phyloP scores from a whole-genome alignment of 1,284 basidiomycete species.

The Phylloboletellus chloephorus region DNA sequence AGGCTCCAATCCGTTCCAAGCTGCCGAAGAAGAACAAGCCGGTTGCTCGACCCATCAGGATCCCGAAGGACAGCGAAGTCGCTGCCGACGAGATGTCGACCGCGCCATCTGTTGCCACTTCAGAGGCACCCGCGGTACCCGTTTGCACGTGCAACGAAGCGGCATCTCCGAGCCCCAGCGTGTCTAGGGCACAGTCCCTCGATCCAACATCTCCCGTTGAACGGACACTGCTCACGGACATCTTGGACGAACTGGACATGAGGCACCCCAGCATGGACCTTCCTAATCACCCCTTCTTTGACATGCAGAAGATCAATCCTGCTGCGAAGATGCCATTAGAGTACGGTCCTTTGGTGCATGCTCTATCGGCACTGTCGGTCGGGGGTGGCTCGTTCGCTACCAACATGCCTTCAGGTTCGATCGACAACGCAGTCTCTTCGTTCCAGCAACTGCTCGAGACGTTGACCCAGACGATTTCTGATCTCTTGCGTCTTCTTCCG shows the following conservation, averaged over 20 bases:
- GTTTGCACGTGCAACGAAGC: slow-evolving; percentile 32
- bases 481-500: slow-evolving; percentile 71
- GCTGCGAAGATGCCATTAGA: slow-evolving; percentile 71
- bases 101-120: slow-evolving; percentile 40
- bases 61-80: slow-evolving; percentile 55
- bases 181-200: slow-evolving; percentile 56
- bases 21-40: slow-evolving; percentile 78
- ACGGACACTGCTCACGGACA: slow-evolving; percentile 51
- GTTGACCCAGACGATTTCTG: slow-evolving; percentile 79
- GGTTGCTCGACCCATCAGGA: slow-evolving; percentile 50
- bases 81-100: slow-evolving; percentile 39
- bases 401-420: slow-evolving; percentile 72
- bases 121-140: slow-evolving; percentile 40
- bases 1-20: slow-evolving; percentile 69
- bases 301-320: slow-evolving; percentile 60
- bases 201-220: slow-evolving; percentile 39
- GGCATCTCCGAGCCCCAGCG: slow-evolving; percentile 42
- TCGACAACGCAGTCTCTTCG: slow-evolving; percentile 79
- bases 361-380: slow-evolving; percentile 77
- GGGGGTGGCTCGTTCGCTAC: slow-evolving; percentile 79
- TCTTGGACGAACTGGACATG: slow-evolving; percentile 59
- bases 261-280: slow-evolving; percentile 60
- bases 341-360: slow-evolving; percentile 76
- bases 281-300: slow-evolving; percentile 67
- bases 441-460: slow-evolving; percentile 82